Evolutionary conservation across 495 filamentous ascomycete species (phyloP), one percentile per base, ranked within the genome.

Genomic region (Extremus antarcticus): DNA sequence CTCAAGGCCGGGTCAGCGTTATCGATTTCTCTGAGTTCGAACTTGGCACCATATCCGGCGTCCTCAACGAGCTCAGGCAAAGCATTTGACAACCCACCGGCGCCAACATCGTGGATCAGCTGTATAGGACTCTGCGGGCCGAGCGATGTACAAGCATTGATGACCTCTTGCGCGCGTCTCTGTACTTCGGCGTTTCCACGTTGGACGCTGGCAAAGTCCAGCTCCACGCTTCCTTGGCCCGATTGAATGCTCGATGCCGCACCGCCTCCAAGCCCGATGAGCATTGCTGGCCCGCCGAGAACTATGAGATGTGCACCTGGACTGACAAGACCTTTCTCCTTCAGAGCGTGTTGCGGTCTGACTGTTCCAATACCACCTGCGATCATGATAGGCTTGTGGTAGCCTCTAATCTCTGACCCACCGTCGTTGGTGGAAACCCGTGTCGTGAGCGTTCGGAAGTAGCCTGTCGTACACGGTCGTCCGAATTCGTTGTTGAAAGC

Each of bases 381-480:
- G 73, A 98, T 85, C 90, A 98, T 95, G 68, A 98, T 96, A 7
- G 92, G 92, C 71, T 98, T 98, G 74, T 96, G 91, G 63, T 94
- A 98, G 16, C 92, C 92, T 61, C 94, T 76, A 47, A 87, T 71
- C 47, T 98, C 91, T 2, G 76, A 74, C 45, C 75, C 72, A 29
- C 78, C 80, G 51, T 78, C 78, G n/a, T 72, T 75, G 17, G 78
- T 69, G 47, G 81, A 71, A 43, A 84, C 76, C 40, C 82, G 74
- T 21, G 78, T 85, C 20, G 91, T 76, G 2, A 98, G 73, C 0
- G 92, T 97, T 47, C 90, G 78, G 74, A 97, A 97, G 65, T 87
- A 89, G 23, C 94, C 92, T 0, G 81, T 74, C 22, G 90, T 87
- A 64, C 84, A 88, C 35, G 94, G 92, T n/a, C 94, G 78, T 25